phyloP scores from a whole-genome alignment of 177 flowering plant species.

The Vitis hybrid region DNA sequence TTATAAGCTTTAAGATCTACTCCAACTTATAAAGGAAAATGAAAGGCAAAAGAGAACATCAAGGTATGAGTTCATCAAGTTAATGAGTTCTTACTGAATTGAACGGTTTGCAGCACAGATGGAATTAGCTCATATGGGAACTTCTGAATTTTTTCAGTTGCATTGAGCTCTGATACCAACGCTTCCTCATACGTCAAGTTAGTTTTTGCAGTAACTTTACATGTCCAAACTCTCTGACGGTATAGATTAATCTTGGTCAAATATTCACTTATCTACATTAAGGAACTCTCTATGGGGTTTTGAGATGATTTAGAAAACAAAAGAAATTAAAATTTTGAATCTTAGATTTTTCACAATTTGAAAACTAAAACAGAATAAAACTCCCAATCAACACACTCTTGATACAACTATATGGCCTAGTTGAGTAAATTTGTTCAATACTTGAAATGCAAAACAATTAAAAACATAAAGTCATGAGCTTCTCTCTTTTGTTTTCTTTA shows the following conservation, averaged over 20 bases:
- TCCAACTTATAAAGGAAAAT: background rate
- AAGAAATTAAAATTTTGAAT: background rate
- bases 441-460: too few species aligned
- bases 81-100: conserved; percentile 61
- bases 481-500: too few species aligned
- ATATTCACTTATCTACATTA: conserved; percentile 60
- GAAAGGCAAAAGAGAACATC: background rate
- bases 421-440: too few species aligned
- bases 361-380: background rate
- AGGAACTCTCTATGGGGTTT: conserved; percentile 18
- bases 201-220: conserved; percentile 79
- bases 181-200: conserved; percentile 96
- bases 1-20: background rate
- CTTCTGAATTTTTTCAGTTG: conserved; percentile 67
- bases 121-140: conserved; percentile 67
- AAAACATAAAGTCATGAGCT: too few species aligned
- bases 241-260: conserved; percentile 72
- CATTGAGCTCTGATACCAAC: conserved; percentile 76
- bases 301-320: background rate
- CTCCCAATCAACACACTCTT: too few species aligned
- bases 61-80: conserved; percentile 5
- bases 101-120: conserved; percentile 65
- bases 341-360: background rate
- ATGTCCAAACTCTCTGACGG: conserved; percentile 82
- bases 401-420: too few species aligned